Evolutionary conservation across 176 grass and related monocot species (phyloP).

Genomic region (Themeda triandra): DNA sequence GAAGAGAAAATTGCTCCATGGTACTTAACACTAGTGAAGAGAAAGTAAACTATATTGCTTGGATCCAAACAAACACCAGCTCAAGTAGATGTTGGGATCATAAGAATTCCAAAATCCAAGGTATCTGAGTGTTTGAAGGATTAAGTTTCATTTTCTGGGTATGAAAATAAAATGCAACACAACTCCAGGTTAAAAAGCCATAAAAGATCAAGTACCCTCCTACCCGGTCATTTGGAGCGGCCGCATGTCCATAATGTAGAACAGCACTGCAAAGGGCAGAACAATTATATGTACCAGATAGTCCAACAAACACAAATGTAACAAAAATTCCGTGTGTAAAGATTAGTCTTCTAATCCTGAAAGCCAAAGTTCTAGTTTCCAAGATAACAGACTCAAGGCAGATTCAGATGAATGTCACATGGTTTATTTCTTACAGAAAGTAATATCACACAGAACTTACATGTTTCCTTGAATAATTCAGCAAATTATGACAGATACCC

Average conservation of each 20-base stretch:
- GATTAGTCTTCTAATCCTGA: slow-evolving; percentile 13
- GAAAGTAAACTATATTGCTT: slow-evolving; percentile 8
- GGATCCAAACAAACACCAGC: slow-evolving; percentile 1
- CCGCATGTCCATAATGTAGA: slow-evolving; percentile 92
- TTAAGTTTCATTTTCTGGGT: slow-evolving; percentile 2
- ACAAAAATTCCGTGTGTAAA: not conserved
- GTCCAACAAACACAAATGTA: slow-evolving; percentile 33
- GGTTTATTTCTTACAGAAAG: not conserved
- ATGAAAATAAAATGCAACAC: slow-evolving; percentile 17
- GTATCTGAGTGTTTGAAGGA: not conserved
- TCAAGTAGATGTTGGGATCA: slow-evolving; percentile 4
- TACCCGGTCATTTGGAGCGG: slow-evolving; percentile 97
- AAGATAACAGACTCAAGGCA: not conserved
- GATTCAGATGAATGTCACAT: not conserved
- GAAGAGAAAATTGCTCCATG: not conserved
- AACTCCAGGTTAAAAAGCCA: slow-evolving; percentile 7
- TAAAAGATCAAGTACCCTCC: slow-evolving; percentile 44
- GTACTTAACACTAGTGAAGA: slow-evolving; percentile 9
- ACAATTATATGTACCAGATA: slow-evolving; percentile 29
- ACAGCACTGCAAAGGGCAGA: slow-evolving; percentile 68
- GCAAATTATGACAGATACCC: not conserved
- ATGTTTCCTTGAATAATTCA: not conserved
- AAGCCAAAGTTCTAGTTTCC: not conserved
- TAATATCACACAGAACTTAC: not conserved
- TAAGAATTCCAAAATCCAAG: not conserved